A percentile compares a stretch with the other conserved stretches of the same genome.
Conservation (phyloP, 2,329 filamentous ascomycete genomes). For the Orbilia oligospora region DNA sequence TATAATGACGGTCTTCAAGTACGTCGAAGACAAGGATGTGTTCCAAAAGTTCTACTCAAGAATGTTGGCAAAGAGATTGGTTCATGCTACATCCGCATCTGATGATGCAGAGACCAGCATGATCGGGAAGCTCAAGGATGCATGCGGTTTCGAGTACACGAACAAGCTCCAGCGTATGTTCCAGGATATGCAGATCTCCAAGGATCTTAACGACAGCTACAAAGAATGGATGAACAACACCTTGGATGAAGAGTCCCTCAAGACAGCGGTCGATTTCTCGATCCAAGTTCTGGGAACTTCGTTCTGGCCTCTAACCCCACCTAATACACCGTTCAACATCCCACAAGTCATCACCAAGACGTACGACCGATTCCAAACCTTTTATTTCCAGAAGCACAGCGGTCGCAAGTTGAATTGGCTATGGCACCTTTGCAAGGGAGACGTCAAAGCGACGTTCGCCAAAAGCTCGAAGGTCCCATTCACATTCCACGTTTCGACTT, state of each 20-base stretch:
- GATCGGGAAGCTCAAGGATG: slow-evolving; percentile 99
- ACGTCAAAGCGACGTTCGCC: slow-evolving; percentile 93
- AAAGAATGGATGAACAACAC: slow-evolving; percentile 80
- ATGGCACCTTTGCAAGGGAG: slow-evolving; percentile 98
- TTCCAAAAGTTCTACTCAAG: slow-evolving; percentile 99
- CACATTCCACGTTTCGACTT: slow-evolving; percentile 97
- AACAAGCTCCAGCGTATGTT: slow-evolving; percentile 99
- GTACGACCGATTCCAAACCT: slow-evolving; percentile 88
- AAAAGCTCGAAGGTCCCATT: slow-evolving; percentile 90
- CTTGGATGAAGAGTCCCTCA: slow-evolving; percentile 76
- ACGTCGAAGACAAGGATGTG: slow-evolving; percentile 99
- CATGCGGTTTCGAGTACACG: slow-evolving; percentile 98
- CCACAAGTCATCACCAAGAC: slow-evolving; percentile 87
- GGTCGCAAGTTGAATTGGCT: slow-evolving; percentile 97
- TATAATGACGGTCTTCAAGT: slow-evolving; percentile 99
- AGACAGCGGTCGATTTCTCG: slow-evolving; percentile 82
- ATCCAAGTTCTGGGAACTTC: slow-evolving; percentile 96
- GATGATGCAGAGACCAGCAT: slow-evolving; percentile 99
- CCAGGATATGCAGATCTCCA: slow-evolving; percentile 99
- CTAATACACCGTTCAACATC: slow-evolving; percentile 88
- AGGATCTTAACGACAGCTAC: slow-evolving; percentile 93
- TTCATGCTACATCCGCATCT: slow-evolving; percentile 94
- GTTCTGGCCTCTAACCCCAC: slow-evolving; percentile 94
- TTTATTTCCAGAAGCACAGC: slow-evolving; percentile 96
- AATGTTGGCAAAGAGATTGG: slow-evolving; percentile 93